Percentiles rank a stretch among this genome's conserved stretches.
These are phyloP conservation scores for Myxozyma neglecta DNA, from an alignment of 805 yeast species.

Conservation along the genomic window DNA sequence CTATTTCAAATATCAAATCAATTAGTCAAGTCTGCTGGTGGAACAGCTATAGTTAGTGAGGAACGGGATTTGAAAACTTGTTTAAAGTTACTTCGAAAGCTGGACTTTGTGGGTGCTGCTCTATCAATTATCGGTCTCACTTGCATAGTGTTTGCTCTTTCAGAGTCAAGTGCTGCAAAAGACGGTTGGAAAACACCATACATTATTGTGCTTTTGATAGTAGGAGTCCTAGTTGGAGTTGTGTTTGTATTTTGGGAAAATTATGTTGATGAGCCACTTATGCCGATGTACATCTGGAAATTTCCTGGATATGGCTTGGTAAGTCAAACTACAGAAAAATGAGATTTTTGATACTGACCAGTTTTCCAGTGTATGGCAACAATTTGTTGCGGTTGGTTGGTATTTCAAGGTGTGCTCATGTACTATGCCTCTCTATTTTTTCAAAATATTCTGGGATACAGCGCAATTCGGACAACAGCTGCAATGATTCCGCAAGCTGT, in stretches of 20 bases:
- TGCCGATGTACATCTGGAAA: constrained; percentile 50
- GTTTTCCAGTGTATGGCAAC: constrained; percentile 41
- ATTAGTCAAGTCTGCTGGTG: constrained; percentile 36
- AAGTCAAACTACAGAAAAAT: not conserved
- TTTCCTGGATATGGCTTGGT: constrained; percentile 43
- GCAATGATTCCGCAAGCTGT: constrained; percentile 49
- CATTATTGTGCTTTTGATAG: constrained; percentile 46
- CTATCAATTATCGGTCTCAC: constrained; percentile 46
- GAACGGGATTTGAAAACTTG: constrained; percentile 31
- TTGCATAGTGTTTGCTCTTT: constrained; percentile 47
- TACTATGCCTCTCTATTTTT: constrained; percentile 48
- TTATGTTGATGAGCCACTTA: constrained; percentile 44
- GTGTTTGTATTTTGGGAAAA: constrained; percentile 45
- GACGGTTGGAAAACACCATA: constrained; percentile 50
- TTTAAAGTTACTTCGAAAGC: constrained; percentile 26
- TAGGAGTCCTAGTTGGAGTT: constrained; percentile 43
- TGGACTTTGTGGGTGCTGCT: constrained; percentile 49
- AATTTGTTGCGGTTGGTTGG: constrained; percentile 45
- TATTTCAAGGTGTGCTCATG: constrained; percentile 45
- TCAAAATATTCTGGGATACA: constrained; percentile 43
- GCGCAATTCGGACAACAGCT: constrained; percentile 47
- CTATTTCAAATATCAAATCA: not conserved
- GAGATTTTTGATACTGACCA: not conserved
- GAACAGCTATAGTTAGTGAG: constrained; percentile 40
- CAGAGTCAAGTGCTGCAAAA: constrained; percentile 46